Percentiles rank a stretch among this genome's conserved stretches.
These are phyloP conservation scores for Angomonas ambiguus DNA, from an alignment of 208 protist species.

Conservation along the genomic window DNA sequence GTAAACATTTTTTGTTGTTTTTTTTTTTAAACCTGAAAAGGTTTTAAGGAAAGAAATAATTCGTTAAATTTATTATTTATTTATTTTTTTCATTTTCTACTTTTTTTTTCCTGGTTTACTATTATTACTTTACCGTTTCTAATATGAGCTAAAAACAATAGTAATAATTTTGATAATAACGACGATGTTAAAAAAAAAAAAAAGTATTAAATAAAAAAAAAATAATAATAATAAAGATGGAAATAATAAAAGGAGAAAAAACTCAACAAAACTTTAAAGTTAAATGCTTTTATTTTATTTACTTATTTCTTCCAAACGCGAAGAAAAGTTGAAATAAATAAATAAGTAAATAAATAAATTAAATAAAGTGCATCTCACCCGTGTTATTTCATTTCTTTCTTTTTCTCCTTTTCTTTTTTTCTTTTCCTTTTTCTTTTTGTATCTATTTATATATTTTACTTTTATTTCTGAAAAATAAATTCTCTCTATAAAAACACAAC, in stretches of 20 bases:
- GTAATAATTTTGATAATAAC: constrained; percentile 7
- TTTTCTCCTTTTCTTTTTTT: constrained; percentile 3
- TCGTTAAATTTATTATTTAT: neutral
- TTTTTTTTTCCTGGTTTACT: too few species aligned
- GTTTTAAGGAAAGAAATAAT: too few species aligned
- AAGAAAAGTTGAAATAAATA: neutral
- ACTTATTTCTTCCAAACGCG: neutral
- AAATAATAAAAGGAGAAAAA: constrained; percentile 5
- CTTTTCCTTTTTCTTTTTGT: neutral
- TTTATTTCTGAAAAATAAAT: too few species aligned
- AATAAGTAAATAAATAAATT: neutral
- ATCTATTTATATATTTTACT: neutral
- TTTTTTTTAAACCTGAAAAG: too few species aligned
- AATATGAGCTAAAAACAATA: too few species aligned
- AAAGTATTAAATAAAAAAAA: neutral
- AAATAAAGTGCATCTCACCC: neutral
- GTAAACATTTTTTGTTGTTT: too few species aligned
- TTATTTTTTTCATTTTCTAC: neutral
- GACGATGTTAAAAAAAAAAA: neutral
- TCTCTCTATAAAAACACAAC: too few species aligned
- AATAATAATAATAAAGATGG: constrained; percentile 1
- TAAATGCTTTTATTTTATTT: constrained; percentile 10
- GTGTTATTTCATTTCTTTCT: constrained; percentile 16
- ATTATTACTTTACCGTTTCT: too few species aligned
- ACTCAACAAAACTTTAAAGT: neutral